Evolutionary conservation across 345 rosid genomes (phyloP).

Genomic region (Aquilaria malaccensis): DNA sequence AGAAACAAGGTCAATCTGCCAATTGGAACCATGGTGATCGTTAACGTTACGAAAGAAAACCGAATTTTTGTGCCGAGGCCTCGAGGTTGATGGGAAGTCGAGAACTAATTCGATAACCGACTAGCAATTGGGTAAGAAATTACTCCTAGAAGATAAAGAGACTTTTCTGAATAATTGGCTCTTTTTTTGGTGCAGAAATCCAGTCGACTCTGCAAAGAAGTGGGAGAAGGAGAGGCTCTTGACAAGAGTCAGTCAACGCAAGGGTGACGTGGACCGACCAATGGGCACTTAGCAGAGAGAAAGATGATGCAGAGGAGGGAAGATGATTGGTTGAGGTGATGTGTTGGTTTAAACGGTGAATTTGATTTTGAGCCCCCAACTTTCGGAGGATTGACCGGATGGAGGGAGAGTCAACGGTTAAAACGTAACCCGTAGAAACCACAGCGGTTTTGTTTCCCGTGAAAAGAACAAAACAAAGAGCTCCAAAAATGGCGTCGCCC

Average conservation of each 20-base stretch:
- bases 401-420: no score
- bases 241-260: constrained; percentile 11
- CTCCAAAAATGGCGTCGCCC: constrained; percentile 50
- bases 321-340: constrained; percentile 13
- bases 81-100: constrained; percentile 2
- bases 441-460: no score
- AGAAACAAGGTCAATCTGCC: constrained; percentile 24
- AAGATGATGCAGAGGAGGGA: constrained; percentile 24
- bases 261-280: constrained; percentile 40
- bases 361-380: no score
- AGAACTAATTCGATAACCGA: background rate
- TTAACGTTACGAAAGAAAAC: background rate
- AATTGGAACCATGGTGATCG: constrained; percentile 15
- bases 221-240: constrained; percentile 9
- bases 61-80: background rate
- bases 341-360: no score
- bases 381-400: no score
- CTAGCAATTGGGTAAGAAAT: background rate
- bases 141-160: background rate
- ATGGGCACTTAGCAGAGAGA: constrained; percentile 32
- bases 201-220: no score
- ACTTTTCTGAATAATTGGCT: no score
- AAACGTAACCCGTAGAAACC: no score
- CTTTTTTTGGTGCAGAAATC: no score
- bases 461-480: no score